Evolutionary conservation across 306 rosid genomes (phyloP), one percentile per base, ranked within the genome.

Genomic region (Oemleria cerasiformis): DNA sequence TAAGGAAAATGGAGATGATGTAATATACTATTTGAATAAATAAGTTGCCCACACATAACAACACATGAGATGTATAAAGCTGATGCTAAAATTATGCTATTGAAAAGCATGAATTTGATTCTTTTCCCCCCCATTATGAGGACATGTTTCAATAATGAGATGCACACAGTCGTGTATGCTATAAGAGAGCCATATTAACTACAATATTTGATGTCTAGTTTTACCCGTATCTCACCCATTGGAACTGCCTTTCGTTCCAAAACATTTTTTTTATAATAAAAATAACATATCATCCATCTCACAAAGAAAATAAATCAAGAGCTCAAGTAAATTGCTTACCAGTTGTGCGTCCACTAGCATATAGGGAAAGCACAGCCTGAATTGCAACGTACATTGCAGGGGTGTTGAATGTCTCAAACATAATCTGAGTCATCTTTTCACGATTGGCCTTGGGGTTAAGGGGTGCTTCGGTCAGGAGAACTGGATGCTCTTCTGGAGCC

Each of bases 331-430:
- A 60, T 51, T 58, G 40, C 68, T 76, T 83, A 92, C 98, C 98
- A 3, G 98, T 92, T 63, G 98, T 92, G 45, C 98, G 98, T 25
- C 98, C 98, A 81, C 98, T 92, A 23, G 98, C 98, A 76, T 92
- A 92, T 47, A 92, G 97, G 47, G 98, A 92, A 77, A 92, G 98
- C 74, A 92, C 98, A 9, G 98, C 98, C 76, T 92, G 96, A 60
- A 92, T 92, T 17, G 98, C 98, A 21, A 92, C 98, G 68, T 92
- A 92, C 98, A 92, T 92, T 53, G 98, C 98, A 2, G 96, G 98
- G 67, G 98, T 85, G 79, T 92, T 90, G 83, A 92, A 92, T 48
- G 98, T 92, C 81, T 92, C 98, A 50, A 92, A 92, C 98, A 92
- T 92, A 59, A 92, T 92, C 58, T 92, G 98, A 17, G 98, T 90